Evolutionary conservation across 23 red algal genomes (phyloP).

Genomic region (Porphyridium purpureum): DNA sequence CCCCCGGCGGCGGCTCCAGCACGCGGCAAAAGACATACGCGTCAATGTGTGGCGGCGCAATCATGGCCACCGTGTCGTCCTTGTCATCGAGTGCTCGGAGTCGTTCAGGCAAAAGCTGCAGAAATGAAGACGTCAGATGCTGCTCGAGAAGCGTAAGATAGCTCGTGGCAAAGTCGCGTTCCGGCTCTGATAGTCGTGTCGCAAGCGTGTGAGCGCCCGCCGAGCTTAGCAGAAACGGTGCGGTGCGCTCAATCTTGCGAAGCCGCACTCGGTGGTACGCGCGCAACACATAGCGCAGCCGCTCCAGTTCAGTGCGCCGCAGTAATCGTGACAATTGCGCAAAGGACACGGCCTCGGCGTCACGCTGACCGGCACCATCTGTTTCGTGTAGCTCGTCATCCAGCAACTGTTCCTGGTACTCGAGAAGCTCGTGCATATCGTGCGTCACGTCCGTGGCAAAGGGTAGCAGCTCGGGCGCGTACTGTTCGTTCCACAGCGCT

Average conservation of each 20-base stretch:
- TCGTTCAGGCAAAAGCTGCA: background rate
- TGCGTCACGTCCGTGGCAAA: background rate
- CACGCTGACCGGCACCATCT: no score
- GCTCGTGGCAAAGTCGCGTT: background rate
- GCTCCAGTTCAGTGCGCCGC: background rate
- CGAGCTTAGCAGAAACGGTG: no score
- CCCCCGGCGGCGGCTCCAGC: no score
- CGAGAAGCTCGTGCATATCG: background rate
- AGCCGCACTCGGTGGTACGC: background rate
- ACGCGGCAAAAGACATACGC: conserved; percentile 1
- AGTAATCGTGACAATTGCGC: background rate
- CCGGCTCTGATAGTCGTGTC: background rate
- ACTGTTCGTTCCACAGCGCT: background rate
- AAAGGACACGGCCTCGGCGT: no score
- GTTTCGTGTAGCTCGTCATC: no score
- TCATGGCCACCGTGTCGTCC: background rate
- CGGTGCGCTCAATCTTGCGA: background rate
- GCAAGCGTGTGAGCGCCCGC: background rate
- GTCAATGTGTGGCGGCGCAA: background rate
- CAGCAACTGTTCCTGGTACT: background rate
- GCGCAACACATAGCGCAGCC: background rate
- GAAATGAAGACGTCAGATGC: background rate
- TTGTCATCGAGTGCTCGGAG: background rate
- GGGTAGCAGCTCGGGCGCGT: background rate
- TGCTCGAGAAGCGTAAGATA: background rate